Percentiles rank a stretch among this genome's conserved stretches.
phyloP scores from a whole-genome alignment of 2,329 filamentous ascomycete genomes.

The Monilinia fructicola region DNA sequence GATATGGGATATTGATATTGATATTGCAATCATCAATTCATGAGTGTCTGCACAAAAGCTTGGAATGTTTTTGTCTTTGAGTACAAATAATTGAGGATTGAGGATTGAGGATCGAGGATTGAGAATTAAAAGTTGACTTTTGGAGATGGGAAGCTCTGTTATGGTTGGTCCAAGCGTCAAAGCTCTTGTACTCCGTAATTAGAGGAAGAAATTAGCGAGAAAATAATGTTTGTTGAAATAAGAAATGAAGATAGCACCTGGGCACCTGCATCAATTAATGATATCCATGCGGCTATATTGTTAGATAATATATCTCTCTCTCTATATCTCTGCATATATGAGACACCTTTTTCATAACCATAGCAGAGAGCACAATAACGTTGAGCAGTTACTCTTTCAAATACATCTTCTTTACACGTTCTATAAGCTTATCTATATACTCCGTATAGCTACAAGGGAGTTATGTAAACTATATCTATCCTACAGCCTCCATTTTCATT shows the following conservation, averaged over 20 bases:
- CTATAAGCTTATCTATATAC: too few species aligned
- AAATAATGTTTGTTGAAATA: not conserved
- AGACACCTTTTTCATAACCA: too few species aligned
- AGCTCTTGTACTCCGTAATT: too few species aligned
- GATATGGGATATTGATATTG: too few species aligned
- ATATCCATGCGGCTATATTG: too few species aligned
- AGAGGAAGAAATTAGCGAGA: not conserved
- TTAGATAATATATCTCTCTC: too few species aligned
- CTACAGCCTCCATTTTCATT: not conserved
- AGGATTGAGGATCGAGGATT: not conserved
- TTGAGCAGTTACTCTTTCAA: not conserved
- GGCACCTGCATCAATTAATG: too few species aligned
- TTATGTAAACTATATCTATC: not conserved
- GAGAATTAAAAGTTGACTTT: constrained; percentile 8
- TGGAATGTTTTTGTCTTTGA: not conserved
- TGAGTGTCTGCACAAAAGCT: constrained; percentile 11
- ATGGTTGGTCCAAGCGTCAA: constrained; percentile 10
- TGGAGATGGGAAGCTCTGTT: constrained; percentile 6
- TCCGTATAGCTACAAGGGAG: not conserved
- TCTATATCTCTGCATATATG: too few species aligned
- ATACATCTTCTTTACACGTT: not conserved
- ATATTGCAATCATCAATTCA: constrained; percentile 9
- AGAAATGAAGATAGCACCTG: too few species aligned
- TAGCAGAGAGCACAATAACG: not conserved
- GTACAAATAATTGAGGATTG: constrained; percentile 5